Evolutionary conservation across 1,139 yeast species (phyloP).

Genomic region (Pneumocystis murina): DNA sequence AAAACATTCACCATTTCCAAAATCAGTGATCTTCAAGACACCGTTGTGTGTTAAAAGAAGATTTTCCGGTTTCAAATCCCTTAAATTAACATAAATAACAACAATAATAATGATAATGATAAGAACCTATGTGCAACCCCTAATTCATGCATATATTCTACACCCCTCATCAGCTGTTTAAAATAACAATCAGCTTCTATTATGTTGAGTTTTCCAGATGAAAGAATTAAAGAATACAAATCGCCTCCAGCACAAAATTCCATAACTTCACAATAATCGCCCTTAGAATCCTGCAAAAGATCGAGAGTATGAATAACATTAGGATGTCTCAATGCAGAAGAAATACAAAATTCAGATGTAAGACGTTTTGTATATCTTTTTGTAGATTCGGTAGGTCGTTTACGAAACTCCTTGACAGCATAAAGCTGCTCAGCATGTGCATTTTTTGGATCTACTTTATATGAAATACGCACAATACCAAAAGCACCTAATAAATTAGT

Average conservation of each 20-base stretch:
- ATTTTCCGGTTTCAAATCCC: conserved; percentile 92
- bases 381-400: conserved; percentile 40
- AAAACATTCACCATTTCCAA: conserved; percentile 92
- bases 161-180: conserved; percentile 81
- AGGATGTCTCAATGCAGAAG: conserved; percentile 61
- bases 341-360: conserved; percentile 72
- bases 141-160: conserved; percentile 91
- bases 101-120: not conserved
- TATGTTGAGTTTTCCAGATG: conserved; percentile 69
- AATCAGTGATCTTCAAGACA: conserved; percentile 74
- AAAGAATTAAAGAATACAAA: conserved; percentile 40
- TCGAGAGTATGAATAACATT: conserved; percentile 80
- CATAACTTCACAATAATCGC: conserved; percentile 70
- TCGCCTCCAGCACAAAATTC: conserved; percentile 32
- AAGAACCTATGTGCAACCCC: conserved; percentile 60
- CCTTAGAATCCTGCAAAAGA: conserved; percentile 74
- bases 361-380: conserved; percentile 53
- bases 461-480: conserved; percentile 67
- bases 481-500: conserved; percentile 31
- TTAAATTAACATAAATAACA: conserved; percentile 13
- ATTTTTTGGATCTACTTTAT: conserved; percentile 33
- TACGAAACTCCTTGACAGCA: conserved; percentile 72
- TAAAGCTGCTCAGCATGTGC: conserved; percentile 35
- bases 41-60: conserved; percentile 68
- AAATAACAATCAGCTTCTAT: conserved; percentile 91